Percentiles rank a stretch among this genome's conserved stretches.
These are phyloP conservation scores for Pyricularia sp. DNA, from an alignment of 2,329 filamentous ascomycete species.

Conservation along the genomic window DNA sequence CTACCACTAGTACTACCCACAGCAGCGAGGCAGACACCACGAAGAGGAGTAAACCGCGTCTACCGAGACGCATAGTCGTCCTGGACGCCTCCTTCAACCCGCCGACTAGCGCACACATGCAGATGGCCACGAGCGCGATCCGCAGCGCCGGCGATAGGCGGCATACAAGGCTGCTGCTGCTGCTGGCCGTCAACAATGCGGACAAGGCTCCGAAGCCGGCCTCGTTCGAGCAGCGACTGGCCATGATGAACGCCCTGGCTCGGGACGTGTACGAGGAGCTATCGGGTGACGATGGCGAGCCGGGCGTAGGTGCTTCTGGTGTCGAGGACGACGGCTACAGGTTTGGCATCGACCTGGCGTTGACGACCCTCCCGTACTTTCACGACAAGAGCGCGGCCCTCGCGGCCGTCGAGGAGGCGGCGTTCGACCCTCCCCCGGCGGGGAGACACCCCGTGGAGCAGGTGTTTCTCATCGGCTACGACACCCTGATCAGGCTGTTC, in stretches of 20 bases:
- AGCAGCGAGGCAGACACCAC: background rate
- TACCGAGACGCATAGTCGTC: constrained; percentile 30
- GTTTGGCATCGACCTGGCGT: constrained; percentile 46
- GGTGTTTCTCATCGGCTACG: constrained; percentile 60
- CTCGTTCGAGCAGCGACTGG: constrained; percentile 51
- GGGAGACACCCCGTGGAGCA: constrained; percentile 28
- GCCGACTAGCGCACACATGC: constrained; percentile 46
- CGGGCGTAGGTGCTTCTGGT: background rate
- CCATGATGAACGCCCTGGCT: constrained; percentile 60
- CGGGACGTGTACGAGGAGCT: constrained; percentile 31
- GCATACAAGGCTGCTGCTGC: constrained; percentile 34
- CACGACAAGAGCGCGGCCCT: constrained; percentile 56
- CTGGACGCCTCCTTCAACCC: constrained; percentile 60
- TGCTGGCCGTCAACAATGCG: constrained; percentile 51
- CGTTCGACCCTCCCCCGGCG: constrained; percentile 11
- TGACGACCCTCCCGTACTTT: constrained; percentile 63
- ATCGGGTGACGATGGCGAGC: background rate
- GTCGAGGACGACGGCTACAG: background rate
- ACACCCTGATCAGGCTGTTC: constrained; percentile 61
- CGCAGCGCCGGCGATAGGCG: constrained; percentile 1
- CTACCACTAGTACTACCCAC: background rate
- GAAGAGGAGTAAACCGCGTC: background rate
- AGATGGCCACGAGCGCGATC: constrained; percentile 40
- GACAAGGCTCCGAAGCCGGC: constrained; percentile 57
- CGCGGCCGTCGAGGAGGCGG: constrained; percentile 18